phyloP scores from a whole-genome alignment of 1,139 yeast genomes.

The Diutina neorugosa region DNA sequence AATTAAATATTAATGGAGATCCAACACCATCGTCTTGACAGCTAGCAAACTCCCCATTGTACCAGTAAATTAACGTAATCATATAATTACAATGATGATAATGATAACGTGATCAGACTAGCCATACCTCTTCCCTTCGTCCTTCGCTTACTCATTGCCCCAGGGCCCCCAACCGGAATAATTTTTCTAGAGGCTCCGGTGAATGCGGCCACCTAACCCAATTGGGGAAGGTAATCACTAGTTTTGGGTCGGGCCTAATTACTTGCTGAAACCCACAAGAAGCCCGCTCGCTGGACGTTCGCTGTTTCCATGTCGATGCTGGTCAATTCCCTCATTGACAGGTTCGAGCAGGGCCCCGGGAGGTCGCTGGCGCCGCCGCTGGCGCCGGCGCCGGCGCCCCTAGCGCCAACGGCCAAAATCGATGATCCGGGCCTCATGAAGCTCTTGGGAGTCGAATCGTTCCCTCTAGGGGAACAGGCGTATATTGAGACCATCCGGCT shows the following conservation, averaged over 20 bases:
- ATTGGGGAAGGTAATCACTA: slow-evolving; percentile 1
- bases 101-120: too few relatives aligned
- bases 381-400: background rate
- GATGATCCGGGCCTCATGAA: background rate
- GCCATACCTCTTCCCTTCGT: too few relatives aligned
- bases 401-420: background rate
- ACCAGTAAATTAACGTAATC: too few relatives aligned
- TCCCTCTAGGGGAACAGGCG: background rate
- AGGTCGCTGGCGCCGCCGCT: background rate
- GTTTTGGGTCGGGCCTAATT: background rate
- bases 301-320: background rate
- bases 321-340: slow-evolving; percentile 3
- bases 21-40: too few relatives aligned
- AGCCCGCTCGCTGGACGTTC: background rate
- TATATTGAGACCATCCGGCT: background rate
- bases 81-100: too few relatives aligned
- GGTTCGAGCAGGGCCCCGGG: background rate
- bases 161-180: background rate
- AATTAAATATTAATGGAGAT: too few relatives aligned
- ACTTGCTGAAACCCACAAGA: background rate
- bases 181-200: background rate
- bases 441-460: background rate
- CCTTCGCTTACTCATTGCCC: background rate
- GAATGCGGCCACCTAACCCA: background rate
- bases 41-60: too few relatives aligned